Base-by-base conservation (phyloP, 78 protist genomes). In the Dictyostelium purpureum region DNA sequence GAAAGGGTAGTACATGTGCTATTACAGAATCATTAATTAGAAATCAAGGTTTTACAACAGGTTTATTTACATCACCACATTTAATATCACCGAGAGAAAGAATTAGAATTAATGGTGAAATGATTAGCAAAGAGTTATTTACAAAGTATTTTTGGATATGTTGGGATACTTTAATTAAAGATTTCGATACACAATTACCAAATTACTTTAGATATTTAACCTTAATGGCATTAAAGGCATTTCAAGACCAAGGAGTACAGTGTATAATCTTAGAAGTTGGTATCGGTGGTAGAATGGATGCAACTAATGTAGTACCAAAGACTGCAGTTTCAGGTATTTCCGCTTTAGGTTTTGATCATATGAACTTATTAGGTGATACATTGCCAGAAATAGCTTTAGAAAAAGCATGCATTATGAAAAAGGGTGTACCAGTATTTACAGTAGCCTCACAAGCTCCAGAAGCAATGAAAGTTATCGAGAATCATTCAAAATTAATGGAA, bases 61-160 rank as follows among this genome's bases (percentile, higher is more conserved):
- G 95, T n/a, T 33, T 96, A 9, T 97, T 66, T 45, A 96, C 98
- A 31, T 96, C 98, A 24, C 98, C 98, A 0, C 98, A 97, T 63
- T 69, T 97, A 9, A 73, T 96, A 7, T 28, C 57, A 12, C 81
- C 94, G 6, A 57, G 97, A n/a, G 98, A 97, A 87, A 66, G 98
- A 24, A 93, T 97, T 19, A 35, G 43, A 11, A 87, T 97, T 73
- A 93, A 96, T 54, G 98, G 98, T 31, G 66, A 83, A 33, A 19
- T 85, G 67, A 61, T 97, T 31, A 24, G 51, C 6, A 59, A 90
- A 52, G 96, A 96, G 35, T 14, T 26, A 18, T 97, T 97, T 42
- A 47, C 95, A 5, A 6, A 63, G 0, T 63, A 90, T 40, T 96
- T 96, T 79, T 96, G 80, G 85, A 1, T 26, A 21, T 75, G 78